Base-by-base conservation (phyloP, 345 rosid genomes). In the Microcos paniculata region DNA sequence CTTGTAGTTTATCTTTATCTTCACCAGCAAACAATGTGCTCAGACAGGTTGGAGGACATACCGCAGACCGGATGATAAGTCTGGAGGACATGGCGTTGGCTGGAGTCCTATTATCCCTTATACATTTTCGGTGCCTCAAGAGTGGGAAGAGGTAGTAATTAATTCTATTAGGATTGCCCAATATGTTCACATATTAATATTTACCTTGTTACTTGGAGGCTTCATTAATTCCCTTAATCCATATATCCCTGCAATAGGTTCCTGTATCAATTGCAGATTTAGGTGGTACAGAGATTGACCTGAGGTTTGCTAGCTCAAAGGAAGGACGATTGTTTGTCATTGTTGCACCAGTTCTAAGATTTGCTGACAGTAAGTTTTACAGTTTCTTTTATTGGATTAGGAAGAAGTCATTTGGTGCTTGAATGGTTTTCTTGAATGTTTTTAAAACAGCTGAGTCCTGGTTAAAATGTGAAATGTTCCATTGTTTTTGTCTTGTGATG, bases 1-100 rank as follows among this genome's bases (percentile, higher is more conserved):
- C 13, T 52, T 62, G 30, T 55, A 40, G 31, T 53, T 59, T 76
- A 81, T 53, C 33, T 43, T 76, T 26, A 80, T 63, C 70, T 78
- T 79, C 82, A 71, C 63, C 67, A 18, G 81, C 48, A 67, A 56
- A 64, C 24, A 53, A 77, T 79, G 84, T 85, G 88, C 79, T 88
- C 96, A 91, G 97, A 90, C 92, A 94, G 98, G 97, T 84, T 92
- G 94, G 97, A 91, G 97, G 85, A 91, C 92, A 72, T 94, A 94
- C 80, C 88, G 94, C 40, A 87, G 98, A 84, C 98, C 98, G 51
- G 97, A 94, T 75, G 98, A 91, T 31, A 92, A 94, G 70, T 92
- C 98, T 21, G 98, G 98, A 81, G 98, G 98, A 14, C 98, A 92
- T 79, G 98, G 98, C 24, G 97, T 92, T 46, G 98, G 98, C 61